Base-by-base conservation (phyloP, 306 rosid genomes). In the Aeschynomene evenia region DNA sequence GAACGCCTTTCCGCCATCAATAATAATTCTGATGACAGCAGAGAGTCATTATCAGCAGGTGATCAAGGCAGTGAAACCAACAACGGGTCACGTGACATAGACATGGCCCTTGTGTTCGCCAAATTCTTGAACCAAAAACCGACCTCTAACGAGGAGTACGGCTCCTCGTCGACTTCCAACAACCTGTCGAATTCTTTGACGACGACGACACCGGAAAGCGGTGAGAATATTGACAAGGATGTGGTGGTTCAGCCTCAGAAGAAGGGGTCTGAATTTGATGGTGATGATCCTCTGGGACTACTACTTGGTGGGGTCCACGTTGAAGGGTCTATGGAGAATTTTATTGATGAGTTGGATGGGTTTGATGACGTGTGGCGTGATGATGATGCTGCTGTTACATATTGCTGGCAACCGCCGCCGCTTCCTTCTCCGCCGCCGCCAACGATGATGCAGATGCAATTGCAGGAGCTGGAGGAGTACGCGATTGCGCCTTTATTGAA, bases 71-170 rank as follows among this genome's bases (percentile, higher is more conserved):
- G 21, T 9, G 62, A 75, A 19, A 9, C 77, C 15, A 53, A 51
- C 15, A 53, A 51, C 2, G 85, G 42, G 3, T 62, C 88, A 0
- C 73, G 59, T 3, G 90, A 84, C 22, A 90, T 93, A 26, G 97
- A 93, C 68, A 77, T 93, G 62, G 96, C 98, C 0, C 75, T 63
- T 0, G 98, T 93, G 12, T 93, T 93, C 10, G 96, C 97, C 0
- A 79, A 82, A 7, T 93, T 82, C 82, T 68, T 93, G 82, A 82
- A 79, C 83, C 81, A 81, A 19, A 70, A 78, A 19, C 36, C 79
- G 2, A 69, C 6, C 4, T 48, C 9, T 43, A 18, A 8, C 15
- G 51, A 15, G 19, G 51, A 66, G 40, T 20, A 46, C 9, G 61
- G 34, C 0, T 65, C 77, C 0, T 37, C 79, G 0, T 40, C n/a